Evolutionary conservation across 208 protist genomes (phyloP), one percentile per base, ranked within the genome.

Genomic region (Phytomonas sp.): DNA sequence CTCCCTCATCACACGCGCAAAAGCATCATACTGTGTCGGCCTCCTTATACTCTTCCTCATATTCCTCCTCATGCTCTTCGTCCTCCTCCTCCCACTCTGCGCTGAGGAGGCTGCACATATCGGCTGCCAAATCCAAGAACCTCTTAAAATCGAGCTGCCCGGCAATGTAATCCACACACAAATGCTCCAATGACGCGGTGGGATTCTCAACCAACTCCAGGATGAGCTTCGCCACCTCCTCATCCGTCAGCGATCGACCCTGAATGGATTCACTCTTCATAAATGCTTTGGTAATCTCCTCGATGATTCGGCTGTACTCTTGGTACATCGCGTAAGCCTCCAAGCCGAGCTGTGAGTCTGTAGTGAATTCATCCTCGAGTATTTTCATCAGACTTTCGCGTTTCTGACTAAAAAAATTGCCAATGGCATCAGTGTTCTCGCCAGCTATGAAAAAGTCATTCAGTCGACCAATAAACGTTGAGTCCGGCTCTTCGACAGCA

Each of bases 141-240:
- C 76, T 73, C n/a, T 83, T 74, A 76, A 91, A 86, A 68, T 89
- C 82, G 26, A 92, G 73, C 30, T 84, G 83, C 2, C 80, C 87
- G 1, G 77, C 87, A 67, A 95, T 81, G 75, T 95, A 92, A 29
- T 75, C 76, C 8, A 81, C 87, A 70, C 87, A 91, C 29, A 88
- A 63, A 71, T 83, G 83, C 15, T 76, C 71, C 37, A 79, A 80
- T 4, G 65, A 71, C 28, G 72, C 76, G 36, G 76, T 53, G 2
- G 82, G 73, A 20, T 51, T 15, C 40, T 51, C 40, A 51, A 51
- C 40, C 40, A 51, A 51, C 40, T 4, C 40, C 40, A 51, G 46
- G 7, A 67, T 46, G 4, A 78, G 60, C 32, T 13, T 20, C 11
- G 33, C 70, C 6, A 59, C 69, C 40, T 72, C 8, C 28, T 23